These are phyloP conservation scores for Stromatinia cepivora DNA, from an alignment of 2,329 filamentous ascomycete genomes.

Conservation along the genomic window DNA sequence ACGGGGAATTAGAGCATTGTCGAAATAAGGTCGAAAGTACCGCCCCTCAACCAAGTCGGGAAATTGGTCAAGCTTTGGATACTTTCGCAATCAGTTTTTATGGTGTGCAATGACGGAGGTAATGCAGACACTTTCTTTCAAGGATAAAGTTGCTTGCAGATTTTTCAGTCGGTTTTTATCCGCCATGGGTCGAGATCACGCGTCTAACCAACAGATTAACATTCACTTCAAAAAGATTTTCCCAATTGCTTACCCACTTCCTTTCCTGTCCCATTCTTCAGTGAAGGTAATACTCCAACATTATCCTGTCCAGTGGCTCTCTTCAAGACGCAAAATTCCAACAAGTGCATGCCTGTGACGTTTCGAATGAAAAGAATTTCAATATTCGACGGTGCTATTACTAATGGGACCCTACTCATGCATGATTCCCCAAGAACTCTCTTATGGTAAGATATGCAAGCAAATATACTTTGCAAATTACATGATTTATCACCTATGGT, in stretches of 20 bases:
- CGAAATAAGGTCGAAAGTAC: neutral
- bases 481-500: neutral
- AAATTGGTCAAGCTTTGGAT: neutral
- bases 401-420: too few species aligned
- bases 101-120: neutral
- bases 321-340: too few species aligned
- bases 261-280: neutral
- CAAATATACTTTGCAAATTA: neutral
- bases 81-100: neutral
- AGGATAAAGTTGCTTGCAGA: neutral
- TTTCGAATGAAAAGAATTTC: neutral
- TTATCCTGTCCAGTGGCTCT: fast-evolving
- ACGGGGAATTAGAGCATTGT: neutral
- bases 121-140: neutral
- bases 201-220: neutral
- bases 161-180: neutral
- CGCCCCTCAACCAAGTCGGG: neutral
- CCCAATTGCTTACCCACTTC: neutral
- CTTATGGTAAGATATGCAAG: neutral
- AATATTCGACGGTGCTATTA: too few species aligned
- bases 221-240: neutral
- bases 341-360: neutral
- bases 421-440: too few species aligned
- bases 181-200: neutral
- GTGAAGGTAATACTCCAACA: fast-evolving